These are phyloP conservation scores for Rhodotorula mucilaginosa DNA, from an alignment of 1,284 basidiomycete species.

Conservation along the genomic window DNA sequence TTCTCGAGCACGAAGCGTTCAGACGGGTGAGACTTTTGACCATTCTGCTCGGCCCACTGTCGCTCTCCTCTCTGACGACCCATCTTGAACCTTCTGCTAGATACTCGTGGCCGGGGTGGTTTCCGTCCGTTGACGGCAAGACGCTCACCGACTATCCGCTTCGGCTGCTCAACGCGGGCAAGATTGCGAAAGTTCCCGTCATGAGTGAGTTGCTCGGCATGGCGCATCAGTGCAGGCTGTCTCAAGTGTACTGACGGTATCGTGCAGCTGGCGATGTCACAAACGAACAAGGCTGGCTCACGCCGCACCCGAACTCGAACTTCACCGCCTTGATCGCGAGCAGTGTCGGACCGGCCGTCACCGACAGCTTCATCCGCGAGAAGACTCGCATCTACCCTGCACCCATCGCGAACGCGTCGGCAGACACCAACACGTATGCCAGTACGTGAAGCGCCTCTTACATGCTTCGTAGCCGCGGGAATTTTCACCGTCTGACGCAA, in stretches of 20 bases:
- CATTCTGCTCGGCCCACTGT: too few relatives aligned
- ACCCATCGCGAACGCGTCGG: conserved; percentile 9
- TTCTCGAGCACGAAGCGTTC: conserved; percentile 11
- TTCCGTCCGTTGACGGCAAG: conserved; percentile 31
- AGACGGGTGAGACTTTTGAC: conserved; percentile 7
- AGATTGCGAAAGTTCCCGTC: conserved; percentile 29
- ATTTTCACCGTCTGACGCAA: neutral
- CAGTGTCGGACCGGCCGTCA: neutral
- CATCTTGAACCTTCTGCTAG: neutral
- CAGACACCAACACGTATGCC: conserved; percentile 9
- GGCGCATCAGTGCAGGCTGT: neutral
- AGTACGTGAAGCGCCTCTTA: neutral
- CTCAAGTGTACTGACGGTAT: neutral
- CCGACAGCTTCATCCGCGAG: neutral
- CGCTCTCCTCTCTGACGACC: neutral
- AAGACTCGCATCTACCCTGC: conserved; percentile 12
- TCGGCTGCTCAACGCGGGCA: conserved; percentile 23
- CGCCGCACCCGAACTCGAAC: conserved; percentile 3
- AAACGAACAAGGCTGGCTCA: conserved; percentile 7
- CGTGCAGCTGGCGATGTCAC: conserved; percentile 8
- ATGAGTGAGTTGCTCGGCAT: neutral
- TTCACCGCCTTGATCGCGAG: neutral
- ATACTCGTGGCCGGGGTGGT: conserved; percentile 14
- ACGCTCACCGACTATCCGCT: conserved; percentile 30
- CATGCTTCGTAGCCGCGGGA: too few relatives aligned